Evolutionary conservation across 2,329 filamentous ascomycete species (phyloP), one percentile per base, ranked within the genome.

Genomic region (Xylaria sp.): DNA sequence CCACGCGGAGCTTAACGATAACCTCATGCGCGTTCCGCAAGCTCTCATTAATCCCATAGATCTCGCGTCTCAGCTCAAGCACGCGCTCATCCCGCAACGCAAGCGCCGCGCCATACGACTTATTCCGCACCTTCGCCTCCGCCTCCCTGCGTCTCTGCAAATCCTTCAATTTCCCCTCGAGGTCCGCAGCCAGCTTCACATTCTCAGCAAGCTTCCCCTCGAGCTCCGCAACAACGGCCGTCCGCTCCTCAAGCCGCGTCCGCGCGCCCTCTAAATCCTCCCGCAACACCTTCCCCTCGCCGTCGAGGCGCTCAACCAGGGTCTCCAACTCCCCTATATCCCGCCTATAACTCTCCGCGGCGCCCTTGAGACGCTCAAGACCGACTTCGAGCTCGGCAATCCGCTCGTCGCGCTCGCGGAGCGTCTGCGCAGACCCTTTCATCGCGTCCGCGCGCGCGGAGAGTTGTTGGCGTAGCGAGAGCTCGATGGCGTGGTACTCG

Each of bases 401-500:
- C 6, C 76, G 77, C 1, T 69, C 77, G 47, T 83, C 80, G 25
- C 80, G 80, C n/a, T 81, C 79, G 10, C 73, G 72, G 40, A 85
- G 76, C 25, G 77, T 72, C 1, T 69, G 63, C 58, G 79, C 75
- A 0, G 89, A 77, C 0, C 76, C 78, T 37, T 87, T 84, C 81
- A 86, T 86, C 21, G 83, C 85, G 0, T 82, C 81, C 0, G 87
- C 84, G 0, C 87, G 82, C 0, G 85, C 83, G 10, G 82, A 80
- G 3, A 90, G 84, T 73, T 90, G 88, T 70, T 87, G 83, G 1
- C 87, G 83, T 13, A 91, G 80, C 0, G 84, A 85, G 0, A 81
- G 78, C 78, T 90, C 87, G 5, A 86, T 83, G 25, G 83, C 82
- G 74, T 87, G 87, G 77, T 89, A 88, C 78, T 90, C 86, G 74